Conservation (phyloP, 352 stramenopile species). For the Poterioochromonas sp. region DNA sequence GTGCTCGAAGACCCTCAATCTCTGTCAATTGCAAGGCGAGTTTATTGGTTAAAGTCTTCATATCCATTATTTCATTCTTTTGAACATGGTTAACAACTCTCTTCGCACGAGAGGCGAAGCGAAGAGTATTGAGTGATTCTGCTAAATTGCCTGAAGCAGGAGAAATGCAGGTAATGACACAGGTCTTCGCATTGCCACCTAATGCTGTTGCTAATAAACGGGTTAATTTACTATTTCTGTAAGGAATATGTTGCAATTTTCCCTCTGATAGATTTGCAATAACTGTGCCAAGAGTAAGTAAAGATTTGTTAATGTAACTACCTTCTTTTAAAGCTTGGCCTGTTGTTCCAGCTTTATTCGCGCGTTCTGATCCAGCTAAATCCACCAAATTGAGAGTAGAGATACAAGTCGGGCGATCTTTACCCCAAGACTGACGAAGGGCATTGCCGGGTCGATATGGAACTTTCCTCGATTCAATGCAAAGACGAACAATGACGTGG, state of each 20-base stretch:
- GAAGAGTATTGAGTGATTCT: constrained; percentile 82
- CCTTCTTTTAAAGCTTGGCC: constrained; percentile 34
- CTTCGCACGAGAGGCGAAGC: constrained; percentile 83
- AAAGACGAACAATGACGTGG: constrained; percentile 44
- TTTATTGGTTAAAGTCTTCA: not conserved
- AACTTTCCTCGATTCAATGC: constrained; percentile 21
- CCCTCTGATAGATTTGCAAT: constrained; percentile 36
- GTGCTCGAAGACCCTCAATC: not conserved
- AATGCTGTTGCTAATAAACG: constrained; percentile 37
- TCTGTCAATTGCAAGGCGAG: not conserved
- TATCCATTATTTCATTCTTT: constrained; percentile 27
- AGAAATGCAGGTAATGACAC: constrained; percentile 68
- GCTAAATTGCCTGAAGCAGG: constrained; percentile 69
- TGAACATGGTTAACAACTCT: constrained; percentile 74
- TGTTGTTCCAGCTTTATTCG: not conserved
- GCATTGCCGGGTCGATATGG: not conserved
- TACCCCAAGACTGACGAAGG: not conserved
- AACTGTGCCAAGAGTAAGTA: constrained; percentile 44
- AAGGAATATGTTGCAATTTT: constrained; percentile 37
- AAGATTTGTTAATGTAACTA: constrained; percentile 43
- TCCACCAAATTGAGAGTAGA: constrained; percentile 28
- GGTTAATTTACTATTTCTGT: constrained; percentile 41
- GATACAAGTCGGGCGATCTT: constrained; percentile 24
- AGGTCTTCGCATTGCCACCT: constrained; percentile 57
- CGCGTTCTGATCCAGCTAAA: constrained; percentile 29